phyloP scores from a whole-genome alignment of 139 green algal genomes.

The Limnomonas spitsbergensis region DNA sequence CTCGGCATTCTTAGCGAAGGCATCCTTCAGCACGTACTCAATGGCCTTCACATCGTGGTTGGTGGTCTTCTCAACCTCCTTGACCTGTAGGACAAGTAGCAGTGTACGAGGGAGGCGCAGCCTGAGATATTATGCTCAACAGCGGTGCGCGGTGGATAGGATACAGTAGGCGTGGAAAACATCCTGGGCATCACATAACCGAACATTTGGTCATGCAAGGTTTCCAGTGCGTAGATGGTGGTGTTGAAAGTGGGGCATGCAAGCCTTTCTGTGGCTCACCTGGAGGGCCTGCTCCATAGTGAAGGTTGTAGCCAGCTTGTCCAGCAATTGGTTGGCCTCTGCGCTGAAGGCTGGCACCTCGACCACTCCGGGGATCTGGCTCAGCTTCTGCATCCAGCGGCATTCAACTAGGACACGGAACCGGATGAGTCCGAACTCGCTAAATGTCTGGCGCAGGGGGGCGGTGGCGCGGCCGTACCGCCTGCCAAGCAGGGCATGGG shows the following conservation, averaged over 20 bases:
- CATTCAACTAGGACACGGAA: constrained; percentile 93
- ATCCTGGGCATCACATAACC: background rate
- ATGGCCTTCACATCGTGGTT: constrained; percentile 99
- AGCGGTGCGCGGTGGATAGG: no score
- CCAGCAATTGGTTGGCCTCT: constrained; percentile 74
- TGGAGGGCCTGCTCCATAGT: constrained; percentile 66
- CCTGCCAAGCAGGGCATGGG: constrained; percentile 34
- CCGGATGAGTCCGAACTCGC: constrained; percentile 94
- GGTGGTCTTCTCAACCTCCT: constrained; percentile 88
- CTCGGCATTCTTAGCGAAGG: constrained; percentile 57
- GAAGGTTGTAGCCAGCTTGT: constrained; percentile 69
- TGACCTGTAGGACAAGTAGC: constrained; percentile 46
- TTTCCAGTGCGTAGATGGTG: no score
- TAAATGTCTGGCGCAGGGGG: constrained; percentile 82
- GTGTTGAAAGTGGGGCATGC: no score
- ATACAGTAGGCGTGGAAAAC: background rate
- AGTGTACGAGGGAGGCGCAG: background rate
- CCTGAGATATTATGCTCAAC: background rate
- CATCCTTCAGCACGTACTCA: constrained; percentile 96
- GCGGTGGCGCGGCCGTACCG: constrained; percentile 79
- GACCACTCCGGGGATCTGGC: constrained; percentile 56
- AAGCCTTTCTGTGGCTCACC: no score
- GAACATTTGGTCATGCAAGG: no score
- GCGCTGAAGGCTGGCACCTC: constrained; percentile 83
- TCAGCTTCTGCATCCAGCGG: constrained; percentile 92